Evolutionary conservation across 441 rosid species (phyloP).

Genomic region (Brassica balearica): DNA sequence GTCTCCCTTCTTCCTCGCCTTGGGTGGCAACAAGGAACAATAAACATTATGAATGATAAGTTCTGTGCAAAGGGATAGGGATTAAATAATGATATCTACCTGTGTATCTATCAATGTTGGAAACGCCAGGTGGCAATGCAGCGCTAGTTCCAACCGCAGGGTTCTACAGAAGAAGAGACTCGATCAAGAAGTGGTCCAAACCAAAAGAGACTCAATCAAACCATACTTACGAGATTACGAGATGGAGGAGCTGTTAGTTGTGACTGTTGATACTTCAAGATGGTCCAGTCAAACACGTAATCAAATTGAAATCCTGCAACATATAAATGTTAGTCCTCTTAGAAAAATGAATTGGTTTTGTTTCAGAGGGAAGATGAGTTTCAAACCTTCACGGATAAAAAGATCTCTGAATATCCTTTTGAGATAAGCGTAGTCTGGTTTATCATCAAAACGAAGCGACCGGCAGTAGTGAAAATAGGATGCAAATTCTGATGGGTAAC

Average conservation of each 20-base stretch:
- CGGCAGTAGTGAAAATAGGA: slow-evolving; percentile 69
- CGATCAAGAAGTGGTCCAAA: background rate
- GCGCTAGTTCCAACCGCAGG: slow-evolving; percentile 85
- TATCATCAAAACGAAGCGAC: slow-evolving; percentile 90
- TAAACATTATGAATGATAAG: slow-evolving; percentile 2
- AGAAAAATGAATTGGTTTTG: background rate
- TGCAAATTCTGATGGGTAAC: slow-evolving; percentile 74
- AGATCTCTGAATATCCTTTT: slow-evolving; percentile 93
- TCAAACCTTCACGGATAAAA: slow-evolving; percentile 90
- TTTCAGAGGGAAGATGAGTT: slow-evolving; percentile 1
- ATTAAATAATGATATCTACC: slow-evolving; percentile 45
- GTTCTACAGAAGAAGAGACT: slow-evolving; percentile 52
- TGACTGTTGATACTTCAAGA: slow-evolving; percentile 21
- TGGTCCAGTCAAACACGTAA: slow-evolving; percentile 21
- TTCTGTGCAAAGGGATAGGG: background rate
- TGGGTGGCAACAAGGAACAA: slow-evolving; percentile 32
- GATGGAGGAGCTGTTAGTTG: slow-evolving; percentile 66
- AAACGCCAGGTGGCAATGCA: slow-evolving; percentile 70
- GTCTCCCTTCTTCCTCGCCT: slow-evolving; percentile 64
- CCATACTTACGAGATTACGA: slow-evolving; percentile 60
- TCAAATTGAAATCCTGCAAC: slow-evolving; percentile 80
- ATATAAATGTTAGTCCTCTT: slow-evolving; percentile 26
- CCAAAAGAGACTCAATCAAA: slow-evolving; percentile 19
- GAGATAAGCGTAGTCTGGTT: slow-evolving; percentile 44
- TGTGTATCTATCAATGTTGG: slow-evolving; percentile 68